A percentile compares a stretch with the other conserved stretches of the same genome.
Conservation (phyloP, 129 eudicot genomes). For the Logfia minima region DNA sequence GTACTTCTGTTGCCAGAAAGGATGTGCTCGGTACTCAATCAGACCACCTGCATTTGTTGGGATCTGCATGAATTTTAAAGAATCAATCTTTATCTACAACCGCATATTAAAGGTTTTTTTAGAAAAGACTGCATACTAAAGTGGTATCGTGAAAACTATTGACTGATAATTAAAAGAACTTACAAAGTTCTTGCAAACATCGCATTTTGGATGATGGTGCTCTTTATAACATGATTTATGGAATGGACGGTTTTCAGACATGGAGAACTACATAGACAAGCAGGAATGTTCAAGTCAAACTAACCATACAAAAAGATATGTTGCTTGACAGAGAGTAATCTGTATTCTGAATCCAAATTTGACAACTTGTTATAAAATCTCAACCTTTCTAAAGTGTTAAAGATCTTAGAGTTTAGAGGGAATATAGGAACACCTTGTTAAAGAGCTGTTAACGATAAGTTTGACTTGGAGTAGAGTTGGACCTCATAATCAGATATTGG, state of each 20-base stretch:
- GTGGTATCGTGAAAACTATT: background rate
- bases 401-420: conserved; percentile 21
- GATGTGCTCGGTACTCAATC: conserved; percentile 92
- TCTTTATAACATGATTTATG: conserved; percentile 91
- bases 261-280: conserved; percentile 60
- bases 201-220: conserved; percentile 87
- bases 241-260: conserved; percentile 76
- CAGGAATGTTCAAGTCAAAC: conserved; percentile 26
- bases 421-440: conserved; percentile 26
- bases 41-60: conserved; percentile 84
- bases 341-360: conserved; percentile 15
- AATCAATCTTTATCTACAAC: conserved; percentile 12
- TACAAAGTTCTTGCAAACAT: conserved; percentile 86
- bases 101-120: background rate
- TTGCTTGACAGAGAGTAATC: conserved; percentile 7
- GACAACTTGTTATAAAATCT: background rate
- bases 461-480: conserved; percentile 28
- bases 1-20: conserved; percentile 96
- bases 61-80: conserved; percentile 41
- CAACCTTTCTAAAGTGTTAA: conserved; percentile 8
- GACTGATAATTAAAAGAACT: conserved; percentile 34
- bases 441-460: conserved; percentile 25
- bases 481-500: conserved; percentile 97
- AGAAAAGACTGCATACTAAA: background rate
- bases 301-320: background rate